Conservation (phyloP, 140 eudicot species). For the Ambrosia hybrid region DNA sequence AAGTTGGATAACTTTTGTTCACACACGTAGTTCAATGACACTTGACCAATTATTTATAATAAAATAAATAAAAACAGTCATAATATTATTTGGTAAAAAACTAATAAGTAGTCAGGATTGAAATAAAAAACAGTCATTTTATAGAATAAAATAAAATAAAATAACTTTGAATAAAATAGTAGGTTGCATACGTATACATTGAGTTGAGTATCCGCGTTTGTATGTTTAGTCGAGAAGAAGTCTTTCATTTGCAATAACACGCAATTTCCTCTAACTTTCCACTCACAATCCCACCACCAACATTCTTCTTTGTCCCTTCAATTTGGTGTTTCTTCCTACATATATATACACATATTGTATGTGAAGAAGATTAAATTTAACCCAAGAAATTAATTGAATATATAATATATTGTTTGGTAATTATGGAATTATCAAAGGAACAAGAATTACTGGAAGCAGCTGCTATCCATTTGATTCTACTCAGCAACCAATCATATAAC, state of each 20-base stretch:
- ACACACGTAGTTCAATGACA: neutral
- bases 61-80: too few species aligned
- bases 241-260: constrained; percentile 15
- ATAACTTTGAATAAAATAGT: too few species aligned
- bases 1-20: neutral
- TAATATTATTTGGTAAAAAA: too few species aligned
- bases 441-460: constrained; percentile 25
- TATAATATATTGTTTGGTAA: neutral
- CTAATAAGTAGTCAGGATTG: too few species aligned
- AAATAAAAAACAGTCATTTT: too few species aligned
- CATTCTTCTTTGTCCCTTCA: neutral
- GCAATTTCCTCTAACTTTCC: constrained; percentile 29
- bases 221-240: neutral
- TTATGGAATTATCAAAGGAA: constrained; percentile 23
- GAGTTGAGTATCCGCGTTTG: constrained; percentile 31
- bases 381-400: neutral
- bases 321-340: neutral
- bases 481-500: constrained; percentile 15
- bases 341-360: neutral
- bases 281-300: constrained; percentile 20
- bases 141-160: too few species aligned
- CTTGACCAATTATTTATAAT: too few species aligned
- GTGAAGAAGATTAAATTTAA: neutral
- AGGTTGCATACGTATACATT: neutral
- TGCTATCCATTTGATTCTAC: constrained; percentile 31